Evolutionary conservation across 768 basidiomycete species (phyloP).

Genomic region (Cystobasidium tubakii): DNA sequence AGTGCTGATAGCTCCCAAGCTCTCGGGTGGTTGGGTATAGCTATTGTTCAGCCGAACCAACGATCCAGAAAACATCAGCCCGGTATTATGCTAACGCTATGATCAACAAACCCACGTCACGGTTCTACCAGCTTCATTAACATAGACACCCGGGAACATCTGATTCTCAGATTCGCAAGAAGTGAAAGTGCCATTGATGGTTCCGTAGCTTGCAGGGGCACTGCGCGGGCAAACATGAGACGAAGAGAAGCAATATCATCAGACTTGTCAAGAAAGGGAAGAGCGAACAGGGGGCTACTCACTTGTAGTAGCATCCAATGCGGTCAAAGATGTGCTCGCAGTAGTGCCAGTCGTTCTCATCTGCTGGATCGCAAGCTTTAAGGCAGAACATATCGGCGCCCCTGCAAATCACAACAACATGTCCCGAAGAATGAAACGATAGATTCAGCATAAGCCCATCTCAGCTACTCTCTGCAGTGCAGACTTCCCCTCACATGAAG

Average conservation of each 20-base stretch:
- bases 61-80: not conserved
- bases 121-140: constrained; percentile 49
- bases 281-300: not conserved
- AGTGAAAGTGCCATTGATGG: constrained; percentile 58
- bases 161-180: constrained; percentile 63
- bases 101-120: constrained; percentile 6
- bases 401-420: not conserved
- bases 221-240: constrained; percentile 57
- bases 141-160: constrained; percentile 55
- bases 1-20: constrained; percentile 41
- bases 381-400: constrained; percentile 48
- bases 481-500: constrained; percentile 28
- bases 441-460: no score
- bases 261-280: not conserved
- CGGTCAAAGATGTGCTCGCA: constrained; percentile 62
- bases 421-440: no score
- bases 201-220: constrained; percentile 60
- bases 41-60: not conserved
- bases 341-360: constrained; percentile 54
- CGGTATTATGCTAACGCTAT: no score
- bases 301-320: constrained; percentile 54
- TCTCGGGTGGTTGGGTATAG: constrained; percentile 45
- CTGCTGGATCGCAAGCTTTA: constrained; percentile 43
- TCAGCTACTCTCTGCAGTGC: no score
- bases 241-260: no score